Evolutionary conservation across 148 eudicot genomes (phyloP), one percentile per base, ranked within the genome.

Genomic region (Pharnaceum exiguum): DNA sequence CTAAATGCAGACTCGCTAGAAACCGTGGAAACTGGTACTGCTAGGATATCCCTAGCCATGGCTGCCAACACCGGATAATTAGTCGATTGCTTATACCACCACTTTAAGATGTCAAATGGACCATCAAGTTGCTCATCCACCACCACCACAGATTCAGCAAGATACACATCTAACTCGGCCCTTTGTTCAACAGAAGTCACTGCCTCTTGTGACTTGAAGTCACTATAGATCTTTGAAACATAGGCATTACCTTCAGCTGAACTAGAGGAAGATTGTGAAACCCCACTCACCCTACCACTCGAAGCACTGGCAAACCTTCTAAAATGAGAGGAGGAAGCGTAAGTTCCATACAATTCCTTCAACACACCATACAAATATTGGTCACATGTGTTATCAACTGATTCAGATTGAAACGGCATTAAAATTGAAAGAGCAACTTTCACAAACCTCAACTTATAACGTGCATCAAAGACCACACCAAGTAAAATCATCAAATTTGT

Each of bases 401-500:
- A n/a, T n/a, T n/a, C n/a, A n/a, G n/a, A n/a, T 50, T 50, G 7
- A 27, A 27, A 50, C 35, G n/a, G n/a, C n/a, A n/a, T n/a, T n/a
- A n/a, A n/a, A n/a, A n/a, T n/a, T n/a, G n/a, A n/a, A n/a, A n/a
- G n/a, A n/a, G n/a, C n/a, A n/a, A n/a, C n/a, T n/a, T 50, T 50
- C 19, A 50, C 35, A 25, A 55, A 55, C 12, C 26, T 38, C 5
- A 51, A 28, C 40, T 62, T 62, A 8, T 62, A 35, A 10, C 27
- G 12, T 3, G 66, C 37, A 31, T 62, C 46, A 26, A 50, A 38
- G 19, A 50, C 33, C 23, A 26, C 35, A 5, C n/a, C 47, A 49
- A 48, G 25, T 11, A 62, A 62, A 16, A 50, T 5, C 56, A 50
- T 33, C 8, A 62, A 1, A 50, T 62, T 36, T 27, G 30, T 36